Base-by-base conservation (phyloP, 805 yeast species). In the Lipomyces starkeyi region DNA sequence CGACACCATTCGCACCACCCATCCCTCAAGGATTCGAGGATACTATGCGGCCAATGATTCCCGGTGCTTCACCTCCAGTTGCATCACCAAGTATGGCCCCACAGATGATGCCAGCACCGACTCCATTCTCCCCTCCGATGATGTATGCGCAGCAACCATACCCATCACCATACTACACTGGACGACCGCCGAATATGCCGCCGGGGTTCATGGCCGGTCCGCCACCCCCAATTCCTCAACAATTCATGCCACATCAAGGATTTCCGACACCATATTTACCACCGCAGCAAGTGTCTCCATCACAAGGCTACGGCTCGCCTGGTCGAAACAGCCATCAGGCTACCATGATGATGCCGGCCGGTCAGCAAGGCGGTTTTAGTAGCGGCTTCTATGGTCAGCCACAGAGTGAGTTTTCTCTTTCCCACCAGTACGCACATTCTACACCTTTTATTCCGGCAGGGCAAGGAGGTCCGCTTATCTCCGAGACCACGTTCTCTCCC, bases 281-380 rank as follows among this genome's bases (percentile, higher is more conserved):
- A 7, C 62, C 58, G 13, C 68, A 57, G 34, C 65, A 61, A 37
- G 56, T 65, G 20, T 27, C 67, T n/a, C 65, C 71, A 3, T 56
- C 53, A 14, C 65, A 68, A 43, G 71, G 68, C 9, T 69, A 63
- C 53, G 65, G 64, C 13, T 69, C 72, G 49, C 72, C 72, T 20
- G 71, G 71, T 20, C 59, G 72, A 29, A 61, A 58, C 37, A 57
- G 47, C 5, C 59, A 57, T 56, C 71, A 69, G 29, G 68, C 68
- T 35, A 58, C 62, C 29, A 66, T 67, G 68, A 68, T 68, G 66
- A 58, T 63, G 37, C 67, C 63, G 25, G 57, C 35, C 22, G 64
- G 63, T 25, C 71, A 65, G 57, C 69, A 64, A 54, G 63, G 61
- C 34, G 59, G 55, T 25, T 32, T 40, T 32, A 29, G 22, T 25